These are phyloP conservation scores for Chaetothyriales sp. DNA, from an alignment of 2,329 filamentous ascomycete genomes.

Conservation along the genomic window DNA sequence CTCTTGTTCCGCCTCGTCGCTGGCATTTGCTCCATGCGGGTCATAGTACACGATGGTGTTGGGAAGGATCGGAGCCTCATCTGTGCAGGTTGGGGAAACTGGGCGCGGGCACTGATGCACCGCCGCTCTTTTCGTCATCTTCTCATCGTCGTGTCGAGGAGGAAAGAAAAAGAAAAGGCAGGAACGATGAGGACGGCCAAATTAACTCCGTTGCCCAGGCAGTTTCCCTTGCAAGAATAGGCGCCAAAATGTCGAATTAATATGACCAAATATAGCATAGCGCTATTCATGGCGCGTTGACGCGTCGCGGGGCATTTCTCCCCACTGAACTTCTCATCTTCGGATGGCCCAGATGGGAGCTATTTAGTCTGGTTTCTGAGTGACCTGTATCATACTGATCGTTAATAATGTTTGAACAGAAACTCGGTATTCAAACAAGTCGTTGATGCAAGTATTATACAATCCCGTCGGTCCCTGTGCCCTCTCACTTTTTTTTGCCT, in stretches of 20 bases:
- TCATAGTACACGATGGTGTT: constrained; percentile 12
- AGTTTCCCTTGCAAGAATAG: too few species aligned
- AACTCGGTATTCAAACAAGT: too few species aligned
- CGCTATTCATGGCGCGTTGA: background rate
- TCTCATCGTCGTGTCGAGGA: background rate
- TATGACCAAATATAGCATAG: background rate
- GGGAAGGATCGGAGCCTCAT: constrained; percentile 10
- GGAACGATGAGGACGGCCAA: background rate
- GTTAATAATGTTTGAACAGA: too few species aligned
- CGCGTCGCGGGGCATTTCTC: too few species aligned
- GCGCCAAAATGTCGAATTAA: too few species aligned
- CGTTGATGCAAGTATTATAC: too few species aligned
- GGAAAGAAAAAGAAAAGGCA: background rate
- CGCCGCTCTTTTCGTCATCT: background rate
- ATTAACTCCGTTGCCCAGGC: background rate
- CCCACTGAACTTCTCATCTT: too few species aligned
- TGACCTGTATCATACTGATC: too few species aligned
- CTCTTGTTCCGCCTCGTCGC: constrained; percentile 2
- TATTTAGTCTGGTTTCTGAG: too few species aligned
- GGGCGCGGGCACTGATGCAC: constrained; percentile 12
- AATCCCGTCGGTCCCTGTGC: too few species aligned
- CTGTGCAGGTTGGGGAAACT: constrained; percentile 10
- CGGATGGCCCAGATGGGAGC: too few species aligned
- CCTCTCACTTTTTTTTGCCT: too few species aligned
- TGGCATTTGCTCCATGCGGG: background rate